phyloP scores from a whole-genome alignment of 139 green algal species.

The Chlorella sp. region DNA sequence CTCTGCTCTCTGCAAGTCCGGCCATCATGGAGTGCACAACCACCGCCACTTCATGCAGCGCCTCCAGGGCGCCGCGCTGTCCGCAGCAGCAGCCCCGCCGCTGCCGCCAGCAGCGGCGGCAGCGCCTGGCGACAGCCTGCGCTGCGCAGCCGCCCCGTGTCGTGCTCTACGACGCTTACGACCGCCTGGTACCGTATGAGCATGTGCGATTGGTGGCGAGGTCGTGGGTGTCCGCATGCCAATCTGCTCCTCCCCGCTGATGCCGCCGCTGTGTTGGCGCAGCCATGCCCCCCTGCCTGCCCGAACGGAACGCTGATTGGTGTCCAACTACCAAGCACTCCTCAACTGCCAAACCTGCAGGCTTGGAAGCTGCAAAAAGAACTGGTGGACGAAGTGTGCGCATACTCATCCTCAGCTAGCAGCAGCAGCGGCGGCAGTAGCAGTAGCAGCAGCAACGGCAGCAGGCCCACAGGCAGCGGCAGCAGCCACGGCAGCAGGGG shows the following conservation, averaged over 20 bases:
- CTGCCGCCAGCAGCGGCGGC: not conserved
- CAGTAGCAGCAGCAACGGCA: slow-evolving; percentile 47
- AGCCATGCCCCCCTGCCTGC: not conserved
- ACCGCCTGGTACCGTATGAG: slow-evolving; percentile 37
- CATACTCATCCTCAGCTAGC: too few relatives aligned
- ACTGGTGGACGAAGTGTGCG: too few relatives aligned
- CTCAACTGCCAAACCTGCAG: not conserved
- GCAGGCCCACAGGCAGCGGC: not conserved
- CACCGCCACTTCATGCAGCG: too few relatives aligned
- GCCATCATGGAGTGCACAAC: too few relatives aligned
- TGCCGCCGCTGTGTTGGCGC: not conserved
- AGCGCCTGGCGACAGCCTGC: not conserved
- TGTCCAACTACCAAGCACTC: not conserved
- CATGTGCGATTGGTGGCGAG: too few relatives aligned
- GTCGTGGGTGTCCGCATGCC: too few relatives aligned
- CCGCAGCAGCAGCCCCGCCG: not conserved
- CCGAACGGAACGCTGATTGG: too few relatives aligned
- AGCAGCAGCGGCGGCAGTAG: slow-evolving; percentile 50
- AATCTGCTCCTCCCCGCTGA: too few relatives aligned
- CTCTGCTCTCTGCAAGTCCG: too few relatives aligned
- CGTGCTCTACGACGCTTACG: slow-evolving; percentile 27
- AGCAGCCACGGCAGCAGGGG: not conserved
- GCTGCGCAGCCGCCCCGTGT: not conserved
- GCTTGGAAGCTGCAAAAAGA: not conserved
- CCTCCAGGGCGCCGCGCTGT: not conserved